phyloP scores from a whole-genome alignment of 2,329 filamentous ascomycete species.

The Colletotrichum plurivorum region DNA sequence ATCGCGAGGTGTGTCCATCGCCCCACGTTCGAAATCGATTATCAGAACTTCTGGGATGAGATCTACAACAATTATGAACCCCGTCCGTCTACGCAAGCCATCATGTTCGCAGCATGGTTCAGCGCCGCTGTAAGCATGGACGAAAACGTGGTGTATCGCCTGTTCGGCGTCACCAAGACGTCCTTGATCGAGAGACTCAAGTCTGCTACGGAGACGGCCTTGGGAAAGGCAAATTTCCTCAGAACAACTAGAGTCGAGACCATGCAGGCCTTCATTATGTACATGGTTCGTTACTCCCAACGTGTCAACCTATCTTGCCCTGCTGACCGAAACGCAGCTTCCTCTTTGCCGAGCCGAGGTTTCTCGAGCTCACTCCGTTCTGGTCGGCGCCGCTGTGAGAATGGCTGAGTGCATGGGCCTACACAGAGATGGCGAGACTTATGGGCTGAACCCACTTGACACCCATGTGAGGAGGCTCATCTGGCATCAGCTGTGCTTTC shows the following conservation, averaged over 20 bases:
- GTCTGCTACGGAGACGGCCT: conserved; percentile 75
- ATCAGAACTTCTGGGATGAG: conserved; percentile 75
- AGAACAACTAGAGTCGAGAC: conserved; percentile 79
- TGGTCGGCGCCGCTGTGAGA: conserved; percentile 79
- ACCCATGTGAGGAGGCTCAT: conserved; percentile 79
- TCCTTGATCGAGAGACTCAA: conserved; percentile 74
- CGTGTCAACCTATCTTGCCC: not conserved
- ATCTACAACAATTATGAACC: conserved; percentile 73
- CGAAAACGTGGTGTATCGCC: conserved; percentile 63
- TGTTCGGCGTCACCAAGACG: conserved; percentile 69
- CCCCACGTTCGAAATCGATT: conserved; percentile 76
- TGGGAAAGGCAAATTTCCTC: conserved; percentile 79
- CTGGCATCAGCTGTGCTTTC: conserved; percentile 84
- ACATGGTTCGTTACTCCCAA: conserved; percentile 68
- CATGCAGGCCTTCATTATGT: conserved; percentile 83
- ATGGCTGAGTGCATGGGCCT: conserved; percentile 85
- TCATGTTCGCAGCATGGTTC: conserved; percentile 79
- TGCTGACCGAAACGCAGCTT: conserved; percentile 62
- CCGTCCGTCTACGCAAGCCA: conserved; percentile 73
- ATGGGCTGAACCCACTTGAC: conserved; percentile 76
- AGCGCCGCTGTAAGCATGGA: conserved; percentile 77
- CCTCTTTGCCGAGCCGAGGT: conserved; percentile 80
- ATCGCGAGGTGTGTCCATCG: conserved; percentile 78
- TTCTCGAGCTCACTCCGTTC: conserved; percentile 79
- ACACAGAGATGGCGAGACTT: conserved; percentile 78